Evolutionary conservation across 495 filamentous ascomycete species (phyloP), one percentile per base, ranked within the genome.

Genomic region (Trichoderma erinaceum): DNA sequence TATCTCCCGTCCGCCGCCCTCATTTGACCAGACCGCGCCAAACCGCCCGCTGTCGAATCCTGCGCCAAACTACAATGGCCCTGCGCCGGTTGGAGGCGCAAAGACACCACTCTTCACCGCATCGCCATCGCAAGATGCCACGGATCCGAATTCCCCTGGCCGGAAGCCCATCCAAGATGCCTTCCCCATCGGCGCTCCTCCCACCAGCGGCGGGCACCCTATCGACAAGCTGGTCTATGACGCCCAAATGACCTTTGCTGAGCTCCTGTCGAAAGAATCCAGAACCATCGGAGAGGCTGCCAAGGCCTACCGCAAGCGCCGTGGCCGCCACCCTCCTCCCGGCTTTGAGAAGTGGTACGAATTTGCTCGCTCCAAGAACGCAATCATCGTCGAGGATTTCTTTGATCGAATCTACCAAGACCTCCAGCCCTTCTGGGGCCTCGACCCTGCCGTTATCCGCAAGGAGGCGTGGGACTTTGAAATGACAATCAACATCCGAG

Each of bases 321-420:
- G 89, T 66, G 90, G 90, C 23, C 80, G 89, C 7, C 88, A 91
- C 70, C 90, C 90, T 3, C 90, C 90, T 13, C 89, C 90, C 11
- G 88, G 87, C 4, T 92, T 91, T 71, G 84, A 88, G 66, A 76
- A 76, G 48, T 92, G 90, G 90, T 90, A 86, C 72, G 75, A 80
- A 44, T 91, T 87, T 67, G 90, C 90, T 12, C 78, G 81, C 68
- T 80, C 87, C 64, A 78, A 82, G 13, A 78, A 85, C 13, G 85
- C 84, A 21, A 73, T 88, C 56, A 83, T 90, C 21, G 82, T 92
- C 44, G 90, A 92, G 69, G 89, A 90, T 69, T 86, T 86, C 68
- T 90, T 87, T 72, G 87, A 90, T 70, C 90, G 90, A 71, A 87
- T 91, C 50, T 84, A 86, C 70, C 86, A 88, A 67, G 89, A 92